A percentile compares a stretch with the other conserved stretches of the same genome.
These are phyloP conservation scores for Lachnellula arida DNA, from an alignment of 2,329 filamentous ascomycete species.

Conservation along the genomic window DNA sequence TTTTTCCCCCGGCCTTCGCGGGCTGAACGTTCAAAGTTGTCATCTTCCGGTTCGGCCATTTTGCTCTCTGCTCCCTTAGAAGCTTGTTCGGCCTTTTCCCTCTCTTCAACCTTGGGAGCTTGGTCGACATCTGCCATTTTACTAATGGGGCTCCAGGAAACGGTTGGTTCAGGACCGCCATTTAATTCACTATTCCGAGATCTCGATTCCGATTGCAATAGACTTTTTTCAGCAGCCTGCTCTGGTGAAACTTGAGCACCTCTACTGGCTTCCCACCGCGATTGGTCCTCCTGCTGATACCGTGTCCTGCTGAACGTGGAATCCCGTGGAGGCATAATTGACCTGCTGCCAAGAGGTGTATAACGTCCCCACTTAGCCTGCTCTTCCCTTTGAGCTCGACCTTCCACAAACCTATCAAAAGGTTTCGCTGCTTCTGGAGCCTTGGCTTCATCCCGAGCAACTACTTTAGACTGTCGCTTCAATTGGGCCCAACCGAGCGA, in stretches of 20 bases:
- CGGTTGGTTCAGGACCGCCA: background rate
- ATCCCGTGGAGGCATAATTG: background rate
- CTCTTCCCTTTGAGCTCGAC: constrained; percentile 24
- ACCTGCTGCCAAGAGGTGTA: constrained; percentile 17
- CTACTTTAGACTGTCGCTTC: constrained; percentile 6
- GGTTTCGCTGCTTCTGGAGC: constrained; percentile 1
- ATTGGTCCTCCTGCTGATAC: too few relatives aligned
- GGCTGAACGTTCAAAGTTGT: background rate
- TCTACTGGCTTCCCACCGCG: background rate
- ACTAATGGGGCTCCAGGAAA: background rate
- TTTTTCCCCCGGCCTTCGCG: background rate
- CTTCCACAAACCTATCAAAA: constrained; percentile 13
- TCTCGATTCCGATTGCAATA: background rate
- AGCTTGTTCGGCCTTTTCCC: background rate
- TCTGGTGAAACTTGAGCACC: background rate
- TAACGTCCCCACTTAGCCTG: constrained; percentile 21
- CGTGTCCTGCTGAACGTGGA: background rate
- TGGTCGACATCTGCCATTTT: background rate
- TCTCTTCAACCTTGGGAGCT: background rate
- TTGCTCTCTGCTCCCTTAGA: background rate
- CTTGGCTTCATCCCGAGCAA: background rate
- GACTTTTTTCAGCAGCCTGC: background rate
- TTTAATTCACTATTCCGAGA: background rate
- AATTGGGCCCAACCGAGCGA: constrained; percentile 17
- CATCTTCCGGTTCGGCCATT: constrained; percentile 1